phyloP scores from a whole-genome alignment of 306 rosid species.

The Rosa multiflora region DNA sequence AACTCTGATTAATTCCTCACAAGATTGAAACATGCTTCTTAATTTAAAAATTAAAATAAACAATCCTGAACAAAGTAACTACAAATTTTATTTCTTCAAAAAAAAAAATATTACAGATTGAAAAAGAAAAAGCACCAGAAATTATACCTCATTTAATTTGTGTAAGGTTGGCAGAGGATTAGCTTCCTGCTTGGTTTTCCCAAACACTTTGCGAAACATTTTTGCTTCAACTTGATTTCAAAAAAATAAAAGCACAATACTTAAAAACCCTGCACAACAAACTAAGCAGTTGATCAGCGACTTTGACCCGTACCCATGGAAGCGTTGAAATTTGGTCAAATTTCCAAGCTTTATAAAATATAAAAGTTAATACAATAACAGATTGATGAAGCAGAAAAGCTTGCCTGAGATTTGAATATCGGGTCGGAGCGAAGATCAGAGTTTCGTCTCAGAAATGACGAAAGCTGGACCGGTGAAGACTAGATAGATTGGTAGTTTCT shows the following conservation, averaged over 20 bases:
- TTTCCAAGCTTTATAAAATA: not conserved
- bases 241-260: not conserved
- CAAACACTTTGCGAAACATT: slow-evolving; percentile 77
- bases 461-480: slow-evolving; percentile 4
- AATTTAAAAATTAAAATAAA: not conserved
- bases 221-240: slow-evolving; percentile 25
- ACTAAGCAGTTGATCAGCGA: slow-evolving; percentile 7
- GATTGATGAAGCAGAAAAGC: slow-evolving; percentile 3
- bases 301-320: slow-evolving; percentile 12
- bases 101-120: too few species aligned
- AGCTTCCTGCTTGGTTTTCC: slow-evolving; percentile 67
- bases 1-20: too few species aligned
- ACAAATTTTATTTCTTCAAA: too few species aligned
- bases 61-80: not conserved
- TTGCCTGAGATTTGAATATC: not conserved
- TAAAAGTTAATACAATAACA: not conserved
- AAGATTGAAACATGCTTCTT: not conserved
- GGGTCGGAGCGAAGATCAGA: not conserved
- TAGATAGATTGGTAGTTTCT: not conserved
- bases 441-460: not conserved
- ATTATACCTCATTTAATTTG: slow-evolving; percentile 76
- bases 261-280: slow-evolving; percentile 6
- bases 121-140: not conserved
- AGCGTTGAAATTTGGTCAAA: not conserved
- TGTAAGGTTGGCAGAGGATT: slow-evolving; percentile 71